These are phyloP conservation scores for Globisporangium yorkense DNA, from an alignment of 352 stramenopile species.

Conservation along the genomic window DNA sequence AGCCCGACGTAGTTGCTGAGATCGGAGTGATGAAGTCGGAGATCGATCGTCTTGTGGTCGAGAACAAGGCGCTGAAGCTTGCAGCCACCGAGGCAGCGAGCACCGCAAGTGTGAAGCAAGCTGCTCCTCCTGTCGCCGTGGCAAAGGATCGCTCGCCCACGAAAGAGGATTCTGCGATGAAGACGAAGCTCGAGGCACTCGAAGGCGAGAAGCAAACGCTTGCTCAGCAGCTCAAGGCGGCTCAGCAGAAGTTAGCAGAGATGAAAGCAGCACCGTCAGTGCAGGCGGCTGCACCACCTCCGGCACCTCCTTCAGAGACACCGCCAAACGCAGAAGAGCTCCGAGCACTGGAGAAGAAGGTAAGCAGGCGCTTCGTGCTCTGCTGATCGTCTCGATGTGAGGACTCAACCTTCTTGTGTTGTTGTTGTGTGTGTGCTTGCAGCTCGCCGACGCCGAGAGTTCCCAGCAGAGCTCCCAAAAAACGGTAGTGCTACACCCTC, in stretches of 20 bases:
- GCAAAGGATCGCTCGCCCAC: conserved; percentile 1
- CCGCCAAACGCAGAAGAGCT: conserved; percentile 34
- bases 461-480: conserved; percentile 34
- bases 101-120: not conserved
- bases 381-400: not conserved
- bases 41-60: conserved; percentile 62
- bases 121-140: not conserved
- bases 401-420: not conserved
- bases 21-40: conserved; percentile 69
- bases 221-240: conserved; percentile 51
- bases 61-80: conserved; percentile 50
- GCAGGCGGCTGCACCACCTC: conserved; percentile 11
- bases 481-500: conserved; percentile 23
- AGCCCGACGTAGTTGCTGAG: conserved; percentile 49
- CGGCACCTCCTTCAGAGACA: conserved; percentile 7
- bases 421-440: conserved; percentile 1
- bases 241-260: conserved; percentile 45
- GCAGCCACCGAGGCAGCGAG: conserved; percentile 12
- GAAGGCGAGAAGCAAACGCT: conserved; percentile 52
- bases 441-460: conserved; percentile 33
- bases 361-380: conserved; percentile 7
- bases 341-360: conserved; percentile 50
- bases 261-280: conserved; percentile 21
- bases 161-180: conserved; percentile 20
- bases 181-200: conserved; percentile 37